Percentiles rank a stretch among this genome's conserved stretches.
These are phyloP conservation scores for Dothiorella sarmentorum DNA, from an alignment of 2,329 filamentous ascomycete species.

Conservation along the genomic window DNA sequence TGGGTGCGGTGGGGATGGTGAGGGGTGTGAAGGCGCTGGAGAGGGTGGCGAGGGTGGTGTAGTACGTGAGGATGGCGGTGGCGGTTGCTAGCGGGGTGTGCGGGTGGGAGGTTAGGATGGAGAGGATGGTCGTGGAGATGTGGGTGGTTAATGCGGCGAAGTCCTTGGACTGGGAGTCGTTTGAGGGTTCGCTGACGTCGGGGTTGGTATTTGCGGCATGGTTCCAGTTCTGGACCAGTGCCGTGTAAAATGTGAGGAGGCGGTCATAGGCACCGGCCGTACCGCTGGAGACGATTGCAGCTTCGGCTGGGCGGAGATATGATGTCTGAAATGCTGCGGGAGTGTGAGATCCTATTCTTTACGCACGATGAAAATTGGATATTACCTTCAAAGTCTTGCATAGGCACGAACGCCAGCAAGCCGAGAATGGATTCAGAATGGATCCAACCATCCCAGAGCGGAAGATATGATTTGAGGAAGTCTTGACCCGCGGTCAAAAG, in stretches of 20 bases:
- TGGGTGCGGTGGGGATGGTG: conserved; percentile 62
- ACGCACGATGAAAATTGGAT: background rate
- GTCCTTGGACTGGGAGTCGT: conserved; percentile 43
- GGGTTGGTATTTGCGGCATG: conserved; percentile 29
- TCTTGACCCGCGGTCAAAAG: conserved; percentile 29
- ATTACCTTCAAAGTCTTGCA: conserved; percentile 56
- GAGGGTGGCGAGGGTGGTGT: conserved; percentile 55
- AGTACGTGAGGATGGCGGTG: conserved; percentile 59
- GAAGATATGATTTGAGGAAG: conserved; percentile 37
- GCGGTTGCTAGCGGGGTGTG: conserved; percentile 26
- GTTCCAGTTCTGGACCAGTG: conserved; percentile 51
- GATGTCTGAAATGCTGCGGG: conserved; percentile 33
- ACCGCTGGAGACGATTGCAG: conserved; percentile 35
- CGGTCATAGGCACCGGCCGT: conserved; percentile 50
- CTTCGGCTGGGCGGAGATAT: conserved; percentile 42
- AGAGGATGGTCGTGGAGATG: conserved; percentile 31
- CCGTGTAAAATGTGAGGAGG: conserved; percentile 65
- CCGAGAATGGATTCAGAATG: conserved; percentile 48
- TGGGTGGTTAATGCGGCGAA: conserved; percentile 32
- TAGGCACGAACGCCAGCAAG: conserved; percentile 45
- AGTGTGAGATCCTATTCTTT: background rate
- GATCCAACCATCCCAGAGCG: conserved; percentile 35
- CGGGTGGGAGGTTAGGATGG: conserved; percentile 30
- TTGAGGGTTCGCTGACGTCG: conserved; percentile 43
- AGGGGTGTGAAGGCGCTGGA: conserved; percentile 52